Evolutionary conservation across 164 flowering plant genomes (phyloP).

Genomic region (grape (Vitis vinifera)): ASM3070453v1 NC_081813.1:1398001-1398500

Average conservation of each 20-base stretch:
- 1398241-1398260: conserved; percentile 45
- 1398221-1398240: conserved; percentile 59
- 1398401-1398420: neutral
- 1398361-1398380: neutral
- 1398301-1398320: conserved; percentile 87
- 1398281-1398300: conserved; percentile 88
- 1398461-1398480: neutral
- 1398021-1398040: conserved; percentile 29
- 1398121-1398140: conserved; percentile 25
- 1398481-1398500: neutral
- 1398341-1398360: neutral
- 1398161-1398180: conserved; percentile 37
- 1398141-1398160: conserved; percentile 34
- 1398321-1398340: conserved; percentile 92
- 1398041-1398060: conserved; percentile 38
- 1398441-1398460: neutral
- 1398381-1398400: too few species aligned
- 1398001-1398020: conserved; percentile 35
- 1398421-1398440: too few species aligned
- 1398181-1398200: conserved; percentile 43
- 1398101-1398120: conserved; percentile 35
- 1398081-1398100: conserved; percentile 34
- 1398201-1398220: conserved; percentile 66
- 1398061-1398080: conserved; percentile 38
- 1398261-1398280: conserved; percentile 76